Base-by-base conservation (phyloP, 2,329 filamentous ascomycete species). In the Plenodomus tracheiphilus region DNA sequence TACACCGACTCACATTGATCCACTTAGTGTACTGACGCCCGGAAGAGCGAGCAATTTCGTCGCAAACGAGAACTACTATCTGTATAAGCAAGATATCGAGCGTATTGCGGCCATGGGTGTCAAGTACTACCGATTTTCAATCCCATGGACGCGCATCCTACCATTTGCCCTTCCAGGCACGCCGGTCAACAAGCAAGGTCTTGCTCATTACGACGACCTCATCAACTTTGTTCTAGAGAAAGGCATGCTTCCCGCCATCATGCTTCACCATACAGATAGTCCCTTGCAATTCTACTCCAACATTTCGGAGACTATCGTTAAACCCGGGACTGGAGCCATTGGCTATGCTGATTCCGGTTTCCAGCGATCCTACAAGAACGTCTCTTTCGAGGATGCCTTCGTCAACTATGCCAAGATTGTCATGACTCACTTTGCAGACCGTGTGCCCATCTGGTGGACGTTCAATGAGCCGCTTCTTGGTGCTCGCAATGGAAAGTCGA, bases 61-160 rank as follows among this genome's bases (percentile, higher is more conserved):
- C 7, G 75, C 76, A 2, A 79, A 77, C 36, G 78, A 80, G 64
- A 75, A 81, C 46, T 82, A 82, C 59, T 82, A 80, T 51, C 64
- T 80, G 7, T 83, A 82, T 57, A 82, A 81, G 61, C 80, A 82
- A 64, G 78, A 82, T 36, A 81, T 83, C 37, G 79, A 77, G 48
- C 74, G 79, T 0, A 70, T 82, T 8, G 79, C 79, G 1, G 72
- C 77, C 2, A 74, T 83, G 64, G 80, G 80, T 0, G 73, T 80
- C 8, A 74, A 74, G 38, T 76, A 80, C 41, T 81, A 80, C 61
- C 77, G 77, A 2, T 82, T 81, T 52, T 78, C 75, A 3, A 79
- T 82, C 45, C 66, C 78, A 0, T 82, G 80, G 79, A 72, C 77
- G 1, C 69, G 80, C 5, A 79, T 83, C 35, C 58, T 83, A 9